Evolutionary conservation across 495 filamentous ascomycete genomes (phyloP), one percentile per base, ranked within the genome.

Genomic region (Penicillium paradoxum): DNA sequence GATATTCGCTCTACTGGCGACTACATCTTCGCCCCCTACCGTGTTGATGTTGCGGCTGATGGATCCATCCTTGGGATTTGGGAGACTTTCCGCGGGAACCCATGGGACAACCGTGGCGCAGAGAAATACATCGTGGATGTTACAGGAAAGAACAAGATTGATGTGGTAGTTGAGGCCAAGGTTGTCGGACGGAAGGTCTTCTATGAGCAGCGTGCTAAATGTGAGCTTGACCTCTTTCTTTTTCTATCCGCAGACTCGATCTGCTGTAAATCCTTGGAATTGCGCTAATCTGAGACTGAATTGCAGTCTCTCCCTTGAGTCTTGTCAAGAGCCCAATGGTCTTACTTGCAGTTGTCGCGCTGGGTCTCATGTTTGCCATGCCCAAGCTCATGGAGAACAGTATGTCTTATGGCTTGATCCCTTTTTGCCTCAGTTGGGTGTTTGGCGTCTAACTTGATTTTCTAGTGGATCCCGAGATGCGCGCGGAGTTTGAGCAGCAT

Each of bases 261-360:
- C 44, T 33, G 44, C 29, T 6, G 13, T 38, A 32, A 6, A 14
- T n/a, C 1, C 6, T 8, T 17, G 4, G 8, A 43, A n/a, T 11
- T 2, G n/a, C 17, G 27, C 39, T 51, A 48, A 58, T 36, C 3
- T 39, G 5, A 2, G 24, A 13, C 2, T 25, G 13, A 19, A 30
- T 37, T n/a, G 44, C 43, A 79, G 73, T 79, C 58, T 80, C 78
- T 11, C 79, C 83, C 6, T 56, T 96, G 49, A 77, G 79, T 55
- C 81, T 97, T 37, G 76, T 97, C 59, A 88, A 89, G 70, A 96
- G 87, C 62, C 93, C 93, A 3, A 97, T 97, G 88, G 95, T 98
- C 50, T 72, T 98, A 39, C 81, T 98, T 70, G 88, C 86, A 11
- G 65, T 96, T 18, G 83, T 92, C 19, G 87, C 84, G 27, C 76